A percentile compares a stretch with the other conserved stretches of the same genome.
phyloP scores from a whole-genome alignment of 768 basidiomycete genomes.

The Mycena haematopus region DNA sequence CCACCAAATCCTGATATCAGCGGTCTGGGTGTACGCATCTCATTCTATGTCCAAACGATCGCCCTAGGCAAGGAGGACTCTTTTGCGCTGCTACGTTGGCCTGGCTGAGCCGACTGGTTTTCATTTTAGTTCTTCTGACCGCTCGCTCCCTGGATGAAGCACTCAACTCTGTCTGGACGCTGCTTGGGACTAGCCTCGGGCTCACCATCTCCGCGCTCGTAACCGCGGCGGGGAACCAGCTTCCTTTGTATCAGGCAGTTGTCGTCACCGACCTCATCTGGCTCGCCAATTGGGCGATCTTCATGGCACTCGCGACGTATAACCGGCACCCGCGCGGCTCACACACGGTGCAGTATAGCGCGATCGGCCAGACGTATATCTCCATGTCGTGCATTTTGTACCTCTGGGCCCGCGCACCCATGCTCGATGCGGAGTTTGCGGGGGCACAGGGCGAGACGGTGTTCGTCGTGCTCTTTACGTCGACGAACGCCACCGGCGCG shows the following conservation, averaged over 20 bases:
- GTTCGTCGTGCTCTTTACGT: constrained; percentile 19
- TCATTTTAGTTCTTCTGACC: constrained; percentile 27
- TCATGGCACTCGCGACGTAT: constrained; percentile 36
- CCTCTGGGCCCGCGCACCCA: constrained; percentile 24
- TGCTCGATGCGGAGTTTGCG: constrained; percentile 4
- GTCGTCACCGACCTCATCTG: constrained; percentile 35
- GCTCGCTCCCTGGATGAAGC: constrained; percentile 33
- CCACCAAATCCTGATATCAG: constrained; percentile 34
- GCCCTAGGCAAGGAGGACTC: constrained; percentile 26
- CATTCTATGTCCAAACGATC: constrained; percentile 36
- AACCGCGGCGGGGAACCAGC: constrained; percentile 24
- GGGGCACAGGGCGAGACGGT: constrained; percentile 2
- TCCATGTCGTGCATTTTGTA: constrained; percentile 30
- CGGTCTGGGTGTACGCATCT: constrained; percentile 36
- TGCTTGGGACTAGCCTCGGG: constrained; percentile 35
- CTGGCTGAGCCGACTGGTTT: background rate
- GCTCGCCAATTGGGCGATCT: constrained; percentile 36
- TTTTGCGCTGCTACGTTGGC: background rate
- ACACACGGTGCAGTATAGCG: constrained; percentile 30
- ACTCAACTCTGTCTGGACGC: constrained; percentile 35
- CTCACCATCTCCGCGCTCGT: constrained; percentile 35
- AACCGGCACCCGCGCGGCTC: constrained; percentile 31
- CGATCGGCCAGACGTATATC: constrained; percentile 34
- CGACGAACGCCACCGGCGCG: constrained; percentile 7
- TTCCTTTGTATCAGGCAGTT: constrained; percentile 35